Evolutionary conservation across 805 yeast species (phyloP).

Genomic region (Monosporozyma siamensis): DNA sequence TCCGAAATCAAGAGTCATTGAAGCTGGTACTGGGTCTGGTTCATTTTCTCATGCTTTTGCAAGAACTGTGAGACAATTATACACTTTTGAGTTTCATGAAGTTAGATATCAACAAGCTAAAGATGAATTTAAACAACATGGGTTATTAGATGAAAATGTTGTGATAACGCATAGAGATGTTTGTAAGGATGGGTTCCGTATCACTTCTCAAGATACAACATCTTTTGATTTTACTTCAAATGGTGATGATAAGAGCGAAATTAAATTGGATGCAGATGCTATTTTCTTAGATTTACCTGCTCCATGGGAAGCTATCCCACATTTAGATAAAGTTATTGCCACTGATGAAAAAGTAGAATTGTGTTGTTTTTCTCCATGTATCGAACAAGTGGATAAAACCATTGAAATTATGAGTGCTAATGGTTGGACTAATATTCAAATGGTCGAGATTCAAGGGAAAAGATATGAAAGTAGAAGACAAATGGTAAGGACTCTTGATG

Average conservation of each 20-base stretch:
- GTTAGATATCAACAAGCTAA: constrained; percentile 73
- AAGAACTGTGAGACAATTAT: constrained; percentile 70
- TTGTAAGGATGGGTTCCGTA: constrained; percentile 73
- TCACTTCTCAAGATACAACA: constrained; percentile 29
- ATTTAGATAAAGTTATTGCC: constrained; percentile 51
- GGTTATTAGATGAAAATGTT: constrained; percentile 43
- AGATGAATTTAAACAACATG: constrained; percentile 67
- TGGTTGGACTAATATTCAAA: constrained; percentile 82
- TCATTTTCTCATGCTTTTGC: constrained; percentile 90
- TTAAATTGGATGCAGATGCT: constrained; percentile 49
- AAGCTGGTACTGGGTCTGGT: constrained; percentile 98
- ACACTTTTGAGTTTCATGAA: constrained; percentile 86
- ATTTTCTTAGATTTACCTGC: constrained; percentile 89
- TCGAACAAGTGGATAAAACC: constrained; percentile 90
- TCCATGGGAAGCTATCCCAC: constrained; percentile 93
- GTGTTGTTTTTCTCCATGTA: constrained; percentile 96
- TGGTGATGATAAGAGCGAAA: constrained; percentile 19
- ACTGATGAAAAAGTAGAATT: constrained; percentile 48
- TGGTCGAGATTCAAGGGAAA: constrained; percentile 81
- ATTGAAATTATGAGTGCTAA: constrained; percentile 59
- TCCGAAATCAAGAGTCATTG: constrained; percentile 73
- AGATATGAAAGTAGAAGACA: constrained; percentile 86
- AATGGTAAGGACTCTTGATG: constrained; percentile 74
- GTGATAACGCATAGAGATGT: constrained; percentile 84
- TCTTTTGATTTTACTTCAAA: constrained; percentile 16